Evolutionary conservation across 1,284 basidiomycete species (phyloP).

Genomic region (Marasmius tenuissimus): DNA sequence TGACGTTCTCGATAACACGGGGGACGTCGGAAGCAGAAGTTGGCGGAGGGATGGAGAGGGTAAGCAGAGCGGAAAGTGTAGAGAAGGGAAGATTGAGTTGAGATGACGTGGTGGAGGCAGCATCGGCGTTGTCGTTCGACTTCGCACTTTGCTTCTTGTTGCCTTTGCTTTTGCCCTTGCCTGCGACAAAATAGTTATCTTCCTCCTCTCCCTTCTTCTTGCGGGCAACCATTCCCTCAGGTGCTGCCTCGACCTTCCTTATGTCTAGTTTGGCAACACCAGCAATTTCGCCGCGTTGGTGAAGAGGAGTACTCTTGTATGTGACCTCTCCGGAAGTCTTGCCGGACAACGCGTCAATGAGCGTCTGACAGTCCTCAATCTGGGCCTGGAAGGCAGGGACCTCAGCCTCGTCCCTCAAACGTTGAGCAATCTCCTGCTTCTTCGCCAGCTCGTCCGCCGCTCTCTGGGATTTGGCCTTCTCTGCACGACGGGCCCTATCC

Average conservation of each 20-base stretch:
- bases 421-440: conserved; percentile 79
- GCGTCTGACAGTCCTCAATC: conserved; percentile 95
- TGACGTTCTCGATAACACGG: conserved; percentile 87
- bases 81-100: conserved; percentile 82
- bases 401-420: conserved; percentile 89
- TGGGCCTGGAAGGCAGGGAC: conserved; percentile 89
- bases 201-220: conserved; percentile 94
- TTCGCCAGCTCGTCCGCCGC: conserved; percentile 83
- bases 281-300: conserved; percentile 49
- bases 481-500: conserved; percentile 82
- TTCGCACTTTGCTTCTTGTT: conserved; percentile 65
- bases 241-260: conserved; percentile 77
- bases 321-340: conserved; percentile 62
- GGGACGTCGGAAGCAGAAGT: conserved; percentile 76
- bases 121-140: conserved; percentile 35
- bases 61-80: conserved; percentile 85
- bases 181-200: conserved; percentile 80
- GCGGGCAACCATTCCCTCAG: conserved; percentile 74
- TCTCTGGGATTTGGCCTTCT: conserved; percentile 79
- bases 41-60: conserved; percentile 91
- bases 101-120: conserved; percentile 35
- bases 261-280: conserved; percentile 85
- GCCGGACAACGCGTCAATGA: conserved; percentile 89
- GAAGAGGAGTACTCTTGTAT: conserved; percentile 42
- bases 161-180: conserved; percentile 69